phyloP scores from a whole-genome alignment of 495 filamentous ascomycete genomes.

The Trichoderma orchidacearum region DNA sequence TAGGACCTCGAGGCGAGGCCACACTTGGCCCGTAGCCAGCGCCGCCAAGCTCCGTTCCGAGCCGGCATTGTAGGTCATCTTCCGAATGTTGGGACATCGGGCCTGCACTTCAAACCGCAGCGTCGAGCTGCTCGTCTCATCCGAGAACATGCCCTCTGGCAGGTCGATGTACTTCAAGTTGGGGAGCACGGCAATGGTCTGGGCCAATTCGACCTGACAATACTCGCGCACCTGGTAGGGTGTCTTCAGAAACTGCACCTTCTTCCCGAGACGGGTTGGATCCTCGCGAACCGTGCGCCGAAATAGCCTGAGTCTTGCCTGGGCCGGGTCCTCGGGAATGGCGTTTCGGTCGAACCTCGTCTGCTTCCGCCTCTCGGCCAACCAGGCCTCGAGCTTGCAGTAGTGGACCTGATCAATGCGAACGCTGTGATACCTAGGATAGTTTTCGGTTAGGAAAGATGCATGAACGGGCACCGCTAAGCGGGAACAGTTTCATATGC shows the following conservation, averaged over 20 bases:
- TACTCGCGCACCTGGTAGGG: slow-evolving; percentile 96
- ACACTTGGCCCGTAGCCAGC: slow-evolving; percentile 49
- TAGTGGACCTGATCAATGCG: slow-evolving; percentile 93
- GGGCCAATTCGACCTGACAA: slow-evolving; percentile 69
- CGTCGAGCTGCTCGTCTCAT: slow-evolving; percentile 59
- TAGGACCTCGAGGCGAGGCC: slow-evolving; percentile 67
- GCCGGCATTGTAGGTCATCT: slow-evolving; percentile 73
- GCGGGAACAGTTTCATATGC: not conserved
- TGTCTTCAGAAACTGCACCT: slow-evolving; percentile 68
- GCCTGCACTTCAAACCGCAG: slow-evolving; percentile 73
- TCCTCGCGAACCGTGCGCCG: slow-evolving; percentile 70
- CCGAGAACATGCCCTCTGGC: slow-evolving; percentile 71
- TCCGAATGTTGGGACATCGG: slow-evolving; percentile 68
- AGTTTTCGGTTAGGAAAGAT: slow-evolving; percentile 5
- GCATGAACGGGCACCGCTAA: not conserved
- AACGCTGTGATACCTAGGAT: slow-evolving; percentile 65
- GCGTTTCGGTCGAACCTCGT: slow-evolving; percentile 62
- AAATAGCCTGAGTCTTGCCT: slow-evolving; percentile 61
- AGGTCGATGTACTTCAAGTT: slow-evolving; percentile 84
- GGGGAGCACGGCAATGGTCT: slow-evolving; percentile 72
- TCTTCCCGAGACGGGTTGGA: slow-evolving; percentile 42
- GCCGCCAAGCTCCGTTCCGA: slow-evolving; percentile 65
- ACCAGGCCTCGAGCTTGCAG: slow-evolving; percentile 70
- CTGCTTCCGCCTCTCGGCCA: slow-evolving; percentile 63
- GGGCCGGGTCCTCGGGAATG: slow-evolving; percentile 63